Base-by-base conservation (phyloP, 2,329 filamentous ascomycete genomes). In the Sporothrix luriei region DNA sequence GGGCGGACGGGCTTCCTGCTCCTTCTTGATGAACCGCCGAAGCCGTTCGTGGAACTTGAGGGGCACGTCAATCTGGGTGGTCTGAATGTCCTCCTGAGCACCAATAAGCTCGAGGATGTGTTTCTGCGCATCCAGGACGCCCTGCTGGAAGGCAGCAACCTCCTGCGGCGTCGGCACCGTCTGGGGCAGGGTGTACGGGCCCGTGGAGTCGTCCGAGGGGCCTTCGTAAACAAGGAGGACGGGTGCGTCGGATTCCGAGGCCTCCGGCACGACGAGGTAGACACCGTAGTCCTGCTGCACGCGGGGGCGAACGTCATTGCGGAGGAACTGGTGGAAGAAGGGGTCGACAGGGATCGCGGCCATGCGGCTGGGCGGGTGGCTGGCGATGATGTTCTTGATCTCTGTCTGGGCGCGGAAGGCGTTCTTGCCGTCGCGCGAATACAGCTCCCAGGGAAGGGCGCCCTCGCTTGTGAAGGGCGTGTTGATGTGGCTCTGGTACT, bases 401-500 rank as follows among this genome's bases (percentile, higher is more conserved):
- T 93, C 91, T 7, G 87, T 87, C 75, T 91, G 90, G 9, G 91
- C 91, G 75, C 89, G 89, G 77, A 92, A 88, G 38, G 87, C 86
- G 77, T 93, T 96, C 83, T 95, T 96, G 73, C 90, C 89, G 75
- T 97, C 91, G 49, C 91, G 87, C 7, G 92, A 92, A 80, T 94
- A 97, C 68, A 98, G 86, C 78, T 97, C 90, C 93, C 94, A 97
- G 0, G 90, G 89, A 57, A 91, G 87, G 13, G 88, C 88, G 48
- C 89, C 89, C 57, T 92, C 88, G 65, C 86, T 84, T 3, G 87
- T 85, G 73, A 85, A 86, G 0, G 93, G 92, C 1, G 93, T 89
- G 75, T 94, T 91, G 78, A 98, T 96, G 78, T 92, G 91, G n/a
- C 93, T 90, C 76, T 91, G 87, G 79, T 97, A 92, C 62, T 87